phyloP scores from a whole-genome alignment of 164 flowering plant species.

The Aristolochia contorta region DNA sequence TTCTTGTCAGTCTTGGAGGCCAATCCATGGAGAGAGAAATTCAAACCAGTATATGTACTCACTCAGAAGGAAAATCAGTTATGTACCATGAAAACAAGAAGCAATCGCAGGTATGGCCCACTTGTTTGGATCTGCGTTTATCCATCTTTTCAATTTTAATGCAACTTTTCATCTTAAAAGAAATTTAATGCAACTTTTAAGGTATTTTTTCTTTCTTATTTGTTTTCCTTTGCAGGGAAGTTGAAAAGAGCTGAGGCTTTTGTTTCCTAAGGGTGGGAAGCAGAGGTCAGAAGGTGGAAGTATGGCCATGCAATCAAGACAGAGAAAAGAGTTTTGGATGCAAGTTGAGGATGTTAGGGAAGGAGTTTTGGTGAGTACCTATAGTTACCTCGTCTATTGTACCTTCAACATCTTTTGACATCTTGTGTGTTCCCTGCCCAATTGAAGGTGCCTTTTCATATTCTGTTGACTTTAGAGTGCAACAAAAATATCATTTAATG shows the following conservation, averaged over 20 bases:
- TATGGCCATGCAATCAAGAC: conserved; percentile 39
- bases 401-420: too few species aligned
- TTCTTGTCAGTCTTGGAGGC: conserved; percentile 61
- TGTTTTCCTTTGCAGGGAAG: conserved; percentile 49
- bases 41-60: conserved; percentile 89
- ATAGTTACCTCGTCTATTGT: not conserved
- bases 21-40: conserved; percentile 85
- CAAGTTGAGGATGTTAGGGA: conserved; percentile 92
- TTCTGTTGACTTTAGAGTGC: too few species aligned
- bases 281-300: conserved; percentile 37
- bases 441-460: too few species aligned
- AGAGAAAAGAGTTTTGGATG: conserved; percentile 61
- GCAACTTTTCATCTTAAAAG: too few species aligned
- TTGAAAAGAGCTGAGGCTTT: conserved; percentile 79
- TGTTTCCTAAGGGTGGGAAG: conserved; percentile 69
- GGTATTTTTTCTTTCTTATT: not conserved
- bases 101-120: conserved; percentile 62
- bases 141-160: too few species aligned
- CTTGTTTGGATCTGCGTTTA: not conserved
- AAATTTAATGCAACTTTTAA: not conserved
- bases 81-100: conserved; percentile 95
- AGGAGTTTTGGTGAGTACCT: conserved; percentile 79
- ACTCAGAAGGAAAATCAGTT: conserved; percentile 81
- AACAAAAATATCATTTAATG: too few species aligned
- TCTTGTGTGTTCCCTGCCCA: too few species aligned